Evolutionary conservation across 352 stramenopile genomes (phyloP).

Genomic region (Aphanomyces astaci): DNA sequence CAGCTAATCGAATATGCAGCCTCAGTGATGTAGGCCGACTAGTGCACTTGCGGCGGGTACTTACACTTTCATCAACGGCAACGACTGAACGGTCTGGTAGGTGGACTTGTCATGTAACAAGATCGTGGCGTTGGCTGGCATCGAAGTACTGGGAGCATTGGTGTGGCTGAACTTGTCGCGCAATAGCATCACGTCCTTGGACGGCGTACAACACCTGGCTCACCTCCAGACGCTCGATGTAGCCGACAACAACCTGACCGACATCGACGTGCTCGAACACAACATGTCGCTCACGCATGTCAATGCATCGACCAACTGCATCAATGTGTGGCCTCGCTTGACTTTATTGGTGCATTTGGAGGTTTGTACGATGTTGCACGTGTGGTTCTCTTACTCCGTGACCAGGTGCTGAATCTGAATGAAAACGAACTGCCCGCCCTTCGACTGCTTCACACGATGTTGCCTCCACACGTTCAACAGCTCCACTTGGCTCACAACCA

Average conservation of each 20-base stretch:
- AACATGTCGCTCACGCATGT: slow-evolving; percentile 36
- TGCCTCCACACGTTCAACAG: slow-evolving; percentile 36
- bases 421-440: slow-evolving; percentile 46
- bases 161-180: slow-evolving; percentile 42
- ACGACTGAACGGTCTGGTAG: slow-evolving; percentile 29
- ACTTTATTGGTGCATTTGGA: slow-evolving; percentile 34
- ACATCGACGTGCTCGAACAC: slow-evolving; percentile 35
- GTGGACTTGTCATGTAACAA: slow-evolving; percentile 57
- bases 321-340: slow-evolving; percentile 48
- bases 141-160: slow-evolving; percentile 37
- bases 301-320: slow-evolving; percentile 51
- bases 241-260: slow-evolving; percentile 45
- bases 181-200: slow-evolving; percentile 43
- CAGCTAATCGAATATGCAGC: slow-evolving; percentile 9
- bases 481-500: slow-evolving; percentile 52
- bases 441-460: slow-evolving; percentile 26
- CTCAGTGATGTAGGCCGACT: slow-evolving; percentile 9
- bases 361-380: slow-evolving; percentile 25
- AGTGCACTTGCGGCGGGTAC: background rate
- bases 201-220: slow-evolving; percentile 34
- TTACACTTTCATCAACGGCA: background rate
- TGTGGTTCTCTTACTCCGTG: background rate
- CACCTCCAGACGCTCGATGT: slow-evolving; percentile 44
- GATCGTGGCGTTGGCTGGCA: slow-evolving; percentile 40
- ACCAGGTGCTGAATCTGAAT: slow-evolving; percentile 48